Conservation (phyloP, 345 rosid genomes). For the Bruguiera sexangula region DNA sequence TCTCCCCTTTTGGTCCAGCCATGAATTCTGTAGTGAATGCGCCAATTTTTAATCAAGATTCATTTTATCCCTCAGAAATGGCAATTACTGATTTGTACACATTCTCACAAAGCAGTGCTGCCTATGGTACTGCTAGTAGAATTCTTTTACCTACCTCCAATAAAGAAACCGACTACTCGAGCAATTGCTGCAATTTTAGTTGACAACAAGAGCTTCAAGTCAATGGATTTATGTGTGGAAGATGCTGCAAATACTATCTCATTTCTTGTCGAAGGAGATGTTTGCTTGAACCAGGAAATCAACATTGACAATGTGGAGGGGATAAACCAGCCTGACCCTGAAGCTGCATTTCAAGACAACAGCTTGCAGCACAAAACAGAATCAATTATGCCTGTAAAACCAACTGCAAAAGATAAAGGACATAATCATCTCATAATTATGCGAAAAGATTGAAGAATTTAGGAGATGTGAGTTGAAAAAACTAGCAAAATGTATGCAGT, state of each 20-base stretch:
- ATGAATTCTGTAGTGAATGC: constrained; percentile 31
- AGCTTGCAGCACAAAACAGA: constrained; percentile 18
- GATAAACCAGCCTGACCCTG: constrained; percentile 19
- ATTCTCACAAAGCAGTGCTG: constrained; percentile 36
- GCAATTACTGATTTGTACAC: constrained; percentile 12
- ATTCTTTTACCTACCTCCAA: constrained; percentile 27
- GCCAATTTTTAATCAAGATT: constrained; percentile 17
- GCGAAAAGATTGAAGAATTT: constrained; percentile 50
- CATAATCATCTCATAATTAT: constrained; percentile 28
- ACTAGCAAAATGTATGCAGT: neutral
- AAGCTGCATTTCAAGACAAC: constrained; percentile 23
- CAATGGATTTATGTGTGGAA: constrained; percentile 41
- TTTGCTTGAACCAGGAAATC: constrained; percentile 30
- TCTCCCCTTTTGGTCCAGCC: constrained; percentile 33
- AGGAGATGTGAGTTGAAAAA: constrained; percentile 45
- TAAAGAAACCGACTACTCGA: constrained; percentile 29
- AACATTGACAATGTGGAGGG: constrained; percentile 35
- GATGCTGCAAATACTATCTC: constrained; percentile 36
- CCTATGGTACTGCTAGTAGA: constrained; percentile 29
- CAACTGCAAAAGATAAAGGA: constrained; percentile 30
- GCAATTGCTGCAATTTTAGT: constrained; percentile 23
- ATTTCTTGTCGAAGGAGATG: constrained; percentile 38
- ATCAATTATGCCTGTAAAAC: constrained; percentile 28
- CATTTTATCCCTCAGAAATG: constrained; percentile 15
- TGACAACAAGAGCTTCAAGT: constrained; percentile 25